Evolutionary conservation across 2,329 filamentous ascomycete genomes (phyloP), one percentile per base, ranked within the genome.

Genomic region (Apiospora sp.): DNA sequence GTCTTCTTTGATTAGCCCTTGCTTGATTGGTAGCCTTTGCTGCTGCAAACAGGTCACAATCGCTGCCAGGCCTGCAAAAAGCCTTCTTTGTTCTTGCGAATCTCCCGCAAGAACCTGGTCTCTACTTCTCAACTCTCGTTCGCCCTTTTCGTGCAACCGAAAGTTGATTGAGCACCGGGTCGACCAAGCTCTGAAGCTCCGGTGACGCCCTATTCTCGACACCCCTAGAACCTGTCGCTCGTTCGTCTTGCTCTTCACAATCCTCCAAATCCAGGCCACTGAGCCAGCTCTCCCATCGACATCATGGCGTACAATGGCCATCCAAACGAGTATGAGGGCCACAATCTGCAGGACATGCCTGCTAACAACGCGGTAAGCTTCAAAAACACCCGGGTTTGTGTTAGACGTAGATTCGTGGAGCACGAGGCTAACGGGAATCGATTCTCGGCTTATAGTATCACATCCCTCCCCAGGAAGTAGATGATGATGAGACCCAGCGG

Each of bases 281-380:
- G 61, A 67, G 61, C 67, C 72, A 76, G 76, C 77, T 76, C 71
- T 75, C 24, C 72, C 73, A 64, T 64, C 58, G 75, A 75, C 73
- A 86, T 78, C 82, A 91, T 91, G 89, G 91, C 91, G 79, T 93
- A 93, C 83, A 89, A 90, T 83, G 89, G 89, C 80, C 84, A 86
- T 80, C 84, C 82, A 74, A 86, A 89, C 76, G 88, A 88, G 72
- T 92, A 91, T 76, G 86, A 90, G 72, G 88, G 90, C 77, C 91
- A 94, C 81, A 88, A 87, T 73, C 83, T 94, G 79, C 90, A 93
- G 80, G 92, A 94, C 79, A 86, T 94, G 46, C 88, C 90, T 74
- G 81, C 87, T 73, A 87, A 87, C 73, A 86, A 85, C 79, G 87
- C 86, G 80, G 92, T 93, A 87, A 85, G 91, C 85, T 76, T 70